Conservation (phyloP, 2,329 filamentous ascomycete genomes). For the Xylariales sp. region DNA sequence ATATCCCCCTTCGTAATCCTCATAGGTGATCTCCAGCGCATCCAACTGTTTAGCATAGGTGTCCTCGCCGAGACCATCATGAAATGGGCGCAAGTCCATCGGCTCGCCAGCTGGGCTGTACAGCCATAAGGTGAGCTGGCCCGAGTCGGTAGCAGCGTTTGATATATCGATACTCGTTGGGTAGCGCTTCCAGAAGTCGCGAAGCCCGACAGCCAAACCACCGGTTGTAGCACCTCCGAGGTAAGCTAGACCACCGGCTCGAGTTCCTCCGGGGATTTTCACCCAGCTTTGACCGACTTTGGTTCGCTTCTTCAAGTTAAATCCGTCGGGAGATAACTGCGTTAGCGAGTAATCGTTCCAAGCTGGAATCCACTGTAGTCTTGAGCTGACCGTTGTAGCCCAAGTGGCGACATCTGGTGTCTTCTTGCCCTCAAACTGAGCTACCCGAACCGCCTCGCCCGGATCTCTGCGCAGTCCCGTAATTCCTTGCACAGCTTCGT, state of each 20-base stretch:
- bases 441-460: conserved; percentile 58
- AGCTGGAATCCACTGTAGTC: conserved; percentile 66
- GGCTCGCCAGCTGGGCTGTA: conserved; percentile 68
- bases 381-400: conserved; percentile 58
- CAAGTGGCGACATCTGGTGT: conserved; percentile 59
- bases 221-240: conserved; percentile 67
- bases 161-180: conserved; percentile 68
- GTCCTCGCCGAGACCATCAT: conserved; percentile 67
- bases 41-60: conserved; percentile 69
- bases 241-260: conserved; percentile 67
- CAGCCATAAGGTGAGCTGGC: conserved; percentile 68
- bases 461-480: conserved; percentile 69
- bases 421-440: conserved; percentile 62
- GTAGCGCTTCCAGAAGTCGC: conserved; percentile 73
- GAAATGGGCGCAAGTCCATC: conserved; percentile 67
- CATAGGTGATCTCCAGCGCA: conserved; percentile 71
- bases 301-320: conserved; percentile 69
- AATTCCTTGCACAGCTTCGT: conserved; percentile 69
- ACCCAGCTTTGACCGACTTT: conserved; percentile 68
- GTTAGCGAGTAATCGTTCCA: conserved; percentile 69
- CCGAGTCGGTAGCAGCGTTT: conserved; percentile 60
- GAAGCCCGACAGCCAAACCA: conserved; percentile 68
- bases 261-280: conserved; percentile 66
- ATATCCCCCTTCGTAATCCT: conserved; percentile 68
- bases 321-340: conserved; percentile 70